phyloP scores from a whole-genome alignment of 1,284 basidiomycete species.

The Grifola frondosa region DNA sequence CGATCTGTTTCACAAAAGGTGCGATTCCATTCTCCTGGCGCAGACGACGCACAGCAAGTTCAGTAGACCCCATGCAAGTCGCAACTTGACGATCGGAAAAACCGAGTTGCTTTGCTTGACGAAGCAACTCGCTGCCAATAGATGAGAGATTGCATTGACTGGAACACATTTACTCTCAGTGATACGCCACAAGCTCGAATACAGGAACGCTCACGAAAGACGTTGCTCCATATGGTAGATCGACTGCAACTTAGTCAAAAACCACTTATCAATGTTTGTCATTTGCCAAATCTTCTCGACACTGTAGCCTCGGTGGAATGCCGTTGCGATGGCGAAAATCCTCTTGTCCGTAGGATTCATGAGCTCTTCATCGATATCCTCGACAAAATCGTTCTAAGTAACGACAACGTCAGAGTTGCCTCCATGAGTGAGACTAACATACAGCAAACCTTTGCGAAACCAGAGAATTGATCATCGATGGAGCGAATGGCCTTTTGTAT shows the following conservation, averaged over 20 bases:
- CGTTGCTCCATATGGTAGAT: constrained; percentile 80
- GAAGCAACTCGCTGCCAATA: constrained; percentile 67
- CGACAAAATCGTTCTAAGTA: constrained; percentile 76
- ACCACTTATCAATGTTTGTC: constrained; percentile 99
- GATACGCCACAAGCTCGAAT: not conserved
- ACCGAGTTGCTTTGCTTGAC: constrained; percentile 90
- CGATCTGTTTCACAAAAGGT: constrained; percentile 98
- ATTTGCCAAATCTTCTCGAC: constrained; percentile 97
- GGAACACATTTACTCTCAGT: not conserved
- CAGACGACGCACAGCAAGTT: constrained; percentile 84
- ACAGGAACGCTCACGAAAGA: constrained; percentile 57
- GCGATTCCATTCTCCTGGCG: constrained; percentile 83
- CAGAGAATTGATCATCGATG: constrained; percentile 93
- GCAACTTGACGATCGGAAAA: constrained; percentile 95
- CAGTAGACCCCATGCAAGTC: constrained; percentile 77
- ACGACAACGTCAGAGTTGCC: not conserved
- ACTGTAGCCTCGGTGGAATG: constrained; percentile 86
- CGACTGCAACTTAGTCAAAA: constrained; percentile 85
- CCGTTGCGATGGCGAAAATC: constrained; percentile 88
- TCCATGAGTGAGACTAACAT: not conserved
- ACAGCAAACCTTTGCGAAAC: constrained; percentile 78
- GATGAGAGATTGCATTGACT: constrained; percentile 71
- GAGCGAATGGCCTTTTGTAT: constrained; percentile 97
- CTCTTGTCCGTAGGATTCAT: constrained; percentile 89
- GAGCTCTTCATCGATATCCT: constrained; percentile 85